These are phyloP conservation scores for Aspergillus nomiae DNA, from an alignment of 2,329 filamentous ascomycete genomes.

Conservation along the genomic window DNA sequence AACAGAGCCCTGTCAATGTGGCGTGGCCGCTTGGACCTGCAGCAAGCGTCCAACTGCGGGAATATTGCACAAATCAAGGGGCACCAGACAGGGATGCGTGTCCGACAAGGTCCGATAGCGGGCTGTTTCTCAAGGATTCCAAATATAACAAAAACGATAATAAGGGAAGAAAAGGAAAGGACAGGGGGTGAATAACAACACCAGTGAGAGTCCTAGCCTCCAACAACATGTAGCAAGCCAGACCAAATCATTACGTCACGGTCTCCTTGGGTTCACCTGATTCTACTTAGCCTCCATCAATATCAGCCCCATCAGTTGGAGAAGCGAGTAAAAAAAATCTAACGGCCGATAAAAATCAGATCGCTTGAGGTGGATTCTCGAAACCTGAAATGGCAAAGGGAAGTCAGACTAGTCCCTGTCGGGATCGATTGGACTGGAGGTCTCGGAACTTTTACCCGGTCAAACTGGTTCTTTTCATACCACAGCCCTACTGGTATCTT, in stretches of 20 bases:
- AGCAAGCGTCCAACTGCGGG: background rate
- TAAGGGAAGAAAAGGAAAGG: background rate
- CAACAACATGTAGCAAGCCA: background rate
- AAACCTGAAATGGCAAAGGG: background rate
- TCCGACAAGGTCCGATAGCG: background rate
- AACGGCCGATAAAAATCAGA: background rate
- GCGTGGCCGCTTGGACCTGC: background rate
- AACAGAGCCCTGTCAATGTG: background rate
- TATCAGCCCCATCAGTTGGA: background rate
- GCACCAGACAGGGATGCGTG: background rate
- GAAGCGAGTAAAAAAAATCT: background rate
- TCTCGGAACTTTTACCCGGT: background rate
- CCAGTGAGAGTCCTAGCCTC: background rate
- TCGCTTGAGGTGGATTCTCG: background rate
- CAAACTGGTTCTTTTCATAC: background rate
- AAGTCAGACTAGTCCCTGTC: background rate
- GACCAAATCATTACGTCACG: background rate
- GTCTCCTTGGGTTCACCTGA: background rate
- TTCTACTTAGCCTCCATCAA: background rate
- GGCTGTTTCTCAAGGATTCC: too few relatives aligned
- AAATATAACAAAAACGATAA: background rate
- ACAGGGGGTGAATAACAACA: background rate
- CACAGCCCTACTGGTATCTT: background rate
- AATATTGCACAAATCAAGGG: conserved; percentile 1
- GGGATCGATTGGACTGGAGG: background rate